Evolutionary conservation across 108 stramenopile genomes (phyloP).

Genomic region (Skeletonema costatum): DNA sequence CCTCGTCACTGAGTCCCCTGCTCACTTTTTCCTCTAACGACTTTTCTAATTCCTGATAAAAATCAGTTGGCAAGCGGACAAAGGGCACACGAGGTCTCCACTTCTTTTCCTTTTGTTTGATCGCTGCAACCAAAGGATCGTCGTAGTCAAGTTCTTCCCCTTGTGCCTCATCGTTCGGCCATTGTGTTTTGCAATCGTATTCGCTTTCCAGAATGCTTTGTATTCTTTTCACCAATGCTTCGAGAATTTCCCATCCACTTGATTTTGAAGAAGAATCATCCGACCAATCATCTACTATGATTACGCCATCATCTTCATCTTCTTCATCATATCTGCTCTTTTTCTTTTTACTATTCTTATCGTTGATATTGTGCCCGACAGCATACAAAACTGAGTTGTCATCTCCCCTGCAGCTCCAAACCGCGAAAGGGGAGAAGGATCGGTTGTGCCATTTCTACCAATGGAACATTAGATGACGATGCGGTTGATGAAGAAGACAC

Average conservation of each 20-base stretch:
- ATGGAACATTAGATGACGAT: not conserved
- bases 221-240: constrained; percentile 53
- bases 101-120: constrained; percentile 17
- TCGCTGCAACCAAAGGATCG: constrained; percentile 10
- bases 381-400: constrained; percentile 70
- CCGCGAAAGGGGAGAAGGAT: constrained; percentile 69
- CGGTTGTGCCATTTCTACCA: constrained; percentile 48
- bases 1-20: constrained; percentile 25
- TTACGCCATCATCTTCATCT: constrained; percentile 38
- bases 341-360: constrained; percentile 12
- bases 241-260: constrained; percentile 33
- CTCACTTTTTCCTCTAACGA: constrained; percentile 7
- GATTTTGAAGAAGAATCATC: not conserved
- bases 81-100: constrained; percentile 78
- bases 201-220: constrained; percentile 49
- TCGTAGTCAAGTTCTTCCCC: constrained; percentile 29
- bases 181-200: constrained; percentile 51
- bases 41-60: constrained; percentile 51
- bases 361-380: constrained; percentile 40
- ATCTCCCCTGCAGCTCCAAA: constrained; percentile 78
- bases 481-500: not conserved
- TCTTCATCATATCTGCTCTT: not conserved
- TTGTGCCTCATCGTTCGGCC: constrained; percentile 63
- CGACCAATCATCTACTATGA: constrained; percentile 35
- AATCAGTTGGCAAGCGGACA: constrained; percentile 70